These are phyloP conservation scores for Capsella rubella DNA, from an alignment of 441 rosid species.

Conservation along the genomic window DNA sequence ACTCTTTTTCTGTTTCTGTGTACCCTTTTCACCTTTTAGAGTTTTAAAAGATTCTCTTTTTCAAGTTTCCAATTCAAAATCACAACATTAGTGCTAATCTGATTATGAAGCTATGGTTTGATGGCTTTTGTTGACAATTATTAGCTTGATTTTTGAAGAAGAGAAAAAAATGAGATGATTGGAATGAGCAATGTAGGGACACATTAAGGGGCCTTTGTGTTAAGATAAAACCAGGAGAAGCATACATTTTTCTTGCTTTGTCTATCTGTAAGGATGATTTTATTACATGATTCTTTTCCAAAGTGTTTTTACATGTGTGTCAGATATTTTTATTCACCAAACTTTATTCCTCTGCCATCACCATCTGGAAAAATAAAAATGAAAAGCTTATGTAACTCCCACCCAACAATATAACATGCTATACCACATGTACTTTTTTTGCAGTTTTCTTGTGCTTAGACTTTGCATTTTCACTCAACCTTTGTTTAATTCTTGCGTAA, in stretches of 20 bases:
- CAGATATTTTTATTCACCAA: conserved; percentile 39
- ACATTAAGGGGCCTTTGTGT: conserved; percentile 45
- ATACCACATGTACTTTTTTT: conserved; percentile 39
- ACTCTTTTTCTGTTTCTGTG: conserved; percentile 5
- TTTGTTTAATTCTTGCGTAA: conserved; percentile 34
- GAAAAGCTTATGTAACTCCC: conserved; percentile 43
- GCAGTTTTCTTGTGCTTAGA: conserved; percentile 35
- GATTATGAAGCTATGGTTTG: conserved; percentile 11
- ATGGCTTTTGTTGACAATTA: conserved; percentile 3
- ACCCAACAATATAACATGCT: conserved; percentile 43
- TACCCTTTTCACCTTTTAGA: conserved; percentile 10
- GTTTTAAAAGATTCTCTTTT: background rate
- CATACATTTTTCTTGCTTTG: conserved; percentile 49
- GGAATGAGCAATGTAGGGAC: conserved; percentile 49
- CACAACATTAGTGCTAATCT: background rate
- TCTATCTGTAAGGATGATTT: conserved; percentile 45
- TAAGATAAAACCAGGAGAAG: conserved; percentile 69
- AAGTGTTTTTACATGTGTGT: conserved; percentile 51
- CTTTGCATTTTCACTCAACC: conserved; percentile 40
- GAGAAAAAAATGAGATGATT: conserved; percentile 16
- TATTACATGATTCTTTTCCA: conserved; percentile 44
- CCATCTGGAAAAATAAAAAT: conserved; percentile 24
- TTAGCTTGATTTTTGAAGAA: conserved; percentile 46
- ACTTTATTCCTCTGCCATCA: conserved; percentile 46
- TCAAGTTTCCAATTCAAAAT: background rate